phyloP scores from a whole-genome alignment of 495 filamentous ascomycete species.

The Neurospora sp. region DNA sequence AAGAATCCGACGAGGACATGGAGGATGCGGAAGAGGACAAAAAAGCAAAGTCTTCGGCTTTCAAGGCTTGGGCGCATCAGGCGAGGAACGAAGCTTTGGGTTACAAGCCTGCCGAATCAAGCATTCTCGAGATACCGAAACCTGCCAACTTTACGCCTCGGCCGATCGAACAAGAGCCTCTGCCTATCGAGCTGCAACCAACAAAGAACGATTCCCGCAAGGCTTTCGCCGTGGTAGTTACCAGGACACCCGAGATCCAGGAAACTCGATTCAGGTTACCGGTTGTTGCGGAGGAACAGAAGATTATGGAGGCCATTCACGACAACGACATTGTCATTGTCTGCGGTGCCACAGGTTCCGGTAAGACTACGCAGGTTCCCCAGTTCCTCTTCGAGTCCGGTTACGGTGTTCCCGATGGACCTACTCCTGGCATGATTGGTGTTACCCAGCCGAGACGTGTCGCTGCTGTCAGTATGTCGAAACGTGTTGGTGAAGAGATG shows the following conservation, averaged over 20 bases:
- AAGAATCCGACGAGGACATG: slow-evolving; percentile 17
- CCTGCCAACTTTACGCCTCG: slow-evolving; percentile 47
- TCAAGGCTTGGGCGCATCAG: slow-evolving; percentile 86
- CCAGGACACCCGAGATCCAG: slow-evolving; percentile 64
- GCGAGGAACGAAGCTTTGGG: slow-evolving; percentile 67
- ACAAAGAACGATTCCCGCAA: slow-evolving; percentile 56
- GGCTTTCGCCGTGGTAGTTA: slow-evolving; percentile 64
- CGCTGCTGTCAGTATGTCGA: slow-evolving; percentile 90
- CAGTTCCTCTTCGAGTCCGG: slow-evolving; percentile 94
- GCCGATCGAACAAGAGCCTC: slow-evolving; percentile 59
- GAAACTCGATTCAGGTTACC: slow-evolving; percentile 68
- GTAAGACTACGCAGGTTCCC: slow-evolving; percentile 94
- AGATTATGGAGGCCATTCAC: slow-evolving; percentile 95
- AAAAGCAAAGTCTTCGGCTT: slow-evolving; percentile 49
- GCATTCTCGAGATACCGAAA: slow-evolving; percentile 31
- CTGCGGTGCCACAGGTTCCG: slow-evolving; percentile 93
- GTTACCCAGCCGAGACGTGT: slow-evolving; percentile 91
- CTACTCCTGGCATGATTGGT: slow-evolving; percentile 84
- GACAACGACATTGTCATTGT: slow-evolving; percentile 80
- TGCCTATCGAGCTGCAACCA: slow-evolving; percentile 62
- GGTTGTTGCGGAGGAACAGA: slow-evolving; percentile 89
- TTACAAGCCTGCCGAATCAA: slow-evolving; percentile 28
- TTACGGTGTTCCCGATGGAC: slow-evolving; percentile 66
- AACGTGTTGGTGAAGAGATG: slow-evolving; percentile 77
- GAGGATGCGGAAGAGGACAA: slow-evolving; percentile 24